Evolutionary conservation across 2,329 filamentous ascomycete genomes (phyloP).

Genomic region (Ophiostoma populinum): DNA sequence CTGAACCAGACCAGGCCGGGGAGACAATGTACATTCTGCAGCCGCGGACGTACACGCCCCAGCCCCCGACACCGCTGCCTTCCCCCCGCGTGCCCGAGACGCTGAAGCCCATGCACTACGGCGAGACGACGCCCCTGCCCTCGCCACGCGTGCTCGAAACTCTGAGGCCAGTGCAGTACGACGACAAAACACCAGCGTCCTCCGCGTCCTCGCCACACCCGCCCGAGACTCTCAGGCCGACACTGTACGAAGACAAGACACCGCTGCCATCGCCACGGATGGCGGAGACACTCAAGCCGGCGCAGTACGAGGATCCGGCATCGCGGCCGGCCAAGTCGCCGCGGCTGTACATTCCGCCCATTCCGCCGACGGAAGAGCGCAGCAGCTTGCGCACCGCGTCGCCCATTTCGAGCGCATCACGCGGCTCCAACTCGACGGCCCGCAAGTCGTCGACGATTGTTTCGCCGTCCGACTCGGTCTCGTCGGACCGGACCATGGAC

Average conservation of each 20-base stretch:
- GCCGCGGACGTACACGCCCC: constrained; percentile 39
- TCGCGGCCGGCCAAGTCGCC: constrained; percentile 3
- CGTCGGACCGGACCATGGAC: neutral
- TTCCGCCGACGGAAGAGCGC: too few relatives aligned
- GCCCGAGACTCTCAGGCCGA: too few relatives aligned
- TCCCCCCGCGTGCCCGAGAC: constrained; percentile 26
- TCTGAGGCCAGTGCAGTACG: too few relatives aligned
- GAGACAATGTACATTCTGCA: constrained; percentile 35
- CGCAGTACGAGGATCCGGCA: neutral
- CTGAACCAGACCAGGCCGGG: neutral
- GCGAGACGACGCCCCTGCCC: too few relatives aligned
- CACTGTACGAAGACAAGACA: too few relatives aligned
- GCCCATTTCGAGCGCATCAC: neutral
- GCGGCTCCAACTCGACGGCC: neutral
- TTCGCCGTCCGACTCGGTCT: constrained; percentile 4
- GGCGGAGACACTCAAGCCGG: neutral
- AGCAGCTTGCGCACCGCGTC: constrained; percentile 1
- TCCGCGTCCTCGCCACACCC: too few relatives aligned
- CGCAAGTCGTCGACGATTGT: neutral
- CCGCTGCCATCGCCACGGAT: neutral
- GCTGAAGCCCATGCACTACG: too few relatives aligned
- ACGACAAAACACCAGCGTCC: too few relatives aligned
- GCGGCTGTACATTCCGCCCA: constrained; percentile 2
- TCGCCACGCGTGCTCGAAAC: too few relatives aligned
- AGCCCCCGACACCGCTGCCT: constrained; percentile 28